phyloP scores from a whole-genome alignment of 1,139 yeast genomes.

The Candida glucosophila region DNA sequence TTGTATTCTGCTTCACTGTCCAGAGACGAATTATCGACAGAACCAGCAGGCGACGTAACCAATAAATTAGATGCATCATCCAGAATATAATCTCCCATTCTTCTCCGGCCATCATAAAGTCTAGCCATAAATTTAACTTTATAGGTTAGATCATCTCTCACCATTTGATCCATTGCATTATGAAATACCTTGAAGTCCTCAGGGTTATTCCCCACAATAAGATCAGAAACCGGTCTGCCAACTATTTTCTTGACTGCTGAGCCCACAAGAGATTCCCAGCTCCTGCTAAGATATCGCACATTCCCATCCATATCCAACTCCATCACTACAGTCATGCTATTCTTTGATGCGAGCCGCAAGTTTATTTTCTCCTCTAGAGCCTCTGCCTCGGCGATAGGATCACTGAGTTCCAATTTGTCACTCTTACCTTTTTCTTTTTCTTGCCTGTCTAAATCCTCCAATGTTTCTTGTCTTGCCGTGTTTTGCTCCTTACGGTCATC shows the following conservation, averaged over 20 bases:
- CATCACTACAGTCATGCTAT: conserved; percentile 74
- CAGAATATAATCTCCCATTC: conserved; percentile 9
- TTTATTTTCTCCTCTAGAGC: conserved; percentile 39
- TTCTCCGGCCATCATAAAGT: conserved; percentile 31
- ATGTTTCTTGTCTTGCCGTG: too few species aligned
- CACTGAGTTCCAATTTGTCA: too few species aligned
- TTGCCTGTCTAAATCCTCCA: too few species aligned
- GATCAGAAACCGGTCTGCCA: conserved; percentile 50
- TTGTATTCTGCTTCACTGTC: too few species aligned
- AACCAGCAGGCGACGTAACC: conserved; percentile 4
- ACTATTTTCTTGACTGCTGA: conserved; percentile 49
- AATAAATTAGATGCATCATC: conserved; percentile 13
- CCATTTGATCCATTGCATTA: conserved; percentile 66
- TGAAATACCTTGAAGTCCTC: conserved; percentile 63
- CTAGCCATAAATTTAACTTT: conserved; percentile 65
- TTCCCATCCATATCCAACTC: conserved; percentile 77
- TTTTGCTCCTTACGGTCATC: too few species aligned
- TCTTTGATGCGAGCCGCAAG: conserved; percentile 47
- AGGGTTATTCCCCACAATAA: conserved; percentile 55
- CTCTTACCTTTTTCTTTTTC: too few species aligned
- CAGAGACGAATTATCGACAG: background rate
- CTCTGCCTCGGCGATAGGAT: too few species aligned
- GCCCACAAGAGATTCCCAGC: conserved; percentile 75
- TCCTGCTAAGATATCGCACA: conserved; percentile 62
- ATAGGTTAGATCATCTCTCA: conserved; percentile 65